These are phyloP conservation scores for Pulchroboletus neoregius DNA, from an alignment of 1,284 basidiomycete genomes.

Conservation along the genomic window DNA sequence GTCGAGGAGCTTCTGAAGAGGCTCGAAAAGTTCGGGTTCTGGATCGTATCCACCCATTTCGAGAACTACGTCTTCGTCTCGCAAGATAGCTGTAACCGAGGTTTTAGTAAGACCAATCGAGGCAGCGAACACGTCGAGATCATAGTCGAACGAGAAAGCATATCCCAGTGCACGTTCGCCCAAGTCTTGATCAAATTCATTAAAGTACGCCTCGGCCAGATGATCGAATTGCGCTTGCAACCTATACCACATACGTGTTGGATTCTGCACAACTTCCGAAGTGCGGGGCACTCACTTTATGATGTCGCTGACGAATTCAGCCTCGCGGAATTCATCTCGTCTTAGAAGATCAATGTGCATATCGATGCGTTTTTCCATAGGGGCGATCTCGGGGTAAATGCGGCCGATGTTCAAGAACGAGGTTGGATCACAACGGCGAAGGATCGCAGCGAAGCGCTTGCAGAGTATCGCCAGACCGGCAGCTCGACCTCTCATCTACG, in stretches of 20 bases:
- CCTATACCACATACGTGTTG: slow-evolving; percentile 38
- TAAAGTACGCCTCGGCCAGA: slow-evolving; percentile 81
- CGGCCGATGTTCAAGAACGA: slow-evolving; percentile 83
- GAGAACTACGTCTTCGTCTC: slow-evolving; percentile 73
- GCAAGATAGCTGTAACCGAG: slow-evolving; percentile 64
- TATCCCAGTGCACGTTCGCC: slow-evolving; percentile 87
- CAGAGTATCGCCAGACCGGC: slow-evolving; percentile 76
- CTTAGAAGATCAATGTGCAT: slow-evolving; percentile 83
- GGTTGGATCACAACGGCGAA: slow-evolving; percentile 74
- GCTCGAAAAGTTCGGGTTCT: slow-evolving; percentile 70
- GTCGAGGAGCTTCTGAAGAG: slow-evolving; percentile 77
- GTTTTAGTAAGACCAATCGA: slow-evolving; percentile 87
- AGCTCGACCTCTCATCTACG: slow-evolving; percentile 76
- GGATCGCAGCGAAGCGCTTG: slow-evolving; percentile 81
- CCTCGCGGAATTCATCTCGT: slow-evolving; percentile 86
- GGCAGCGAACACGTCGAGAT: slow-evolving; percentile 89
- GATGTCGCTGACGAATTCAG: slow-evolving; percentile 88
- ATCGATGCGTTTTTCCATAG: slow-evolving; percentile 89
- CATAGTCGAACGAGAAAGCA: slow-evolving; percentile 76
- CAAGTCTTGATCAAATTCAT: slow-evolving; percentile 76
- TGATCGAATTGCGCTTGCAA: slow-evolving; percentile 90
- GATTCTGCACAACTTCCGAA: neutral
- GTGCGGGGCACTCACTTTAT: slow-evolving; percentile 56
- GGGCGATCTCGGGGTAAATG: slow-evolving; percentile 79
- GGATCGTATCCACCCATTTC: slow-evolving; percentile 74